Conservation (phyloP, 164 flowering plant genomes). For the Magnolia officinalis region DNA sequence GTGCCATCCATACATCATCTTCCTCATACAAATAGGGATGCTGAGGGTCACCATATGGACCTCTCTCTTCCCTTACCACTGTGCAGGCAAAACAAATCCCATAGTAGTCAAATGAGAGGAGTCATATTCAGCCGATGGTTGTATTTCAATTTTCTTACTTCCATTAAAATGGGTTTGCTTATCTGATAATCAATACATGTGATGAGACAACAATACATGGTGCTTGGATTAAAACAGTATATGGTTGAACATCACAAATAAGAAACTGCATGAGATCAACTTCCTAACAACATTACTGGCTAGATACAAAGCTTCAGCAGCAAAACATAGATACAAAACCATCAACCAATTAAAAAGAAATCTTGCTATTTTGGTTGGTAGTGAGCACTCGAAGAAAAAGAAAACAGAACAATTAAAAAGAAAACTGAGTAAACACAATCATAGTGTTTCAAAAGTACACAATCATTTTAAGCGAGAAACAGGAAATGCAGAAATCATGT, state of each 20-base stretch:
- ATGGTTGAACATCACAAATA: neutral
- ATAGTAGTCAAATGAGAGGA: neutral
- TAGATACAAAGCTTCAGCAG: too few species aligned
- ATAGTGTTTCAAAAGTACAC: too few species aligned
- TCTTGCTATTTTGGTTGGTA: too few species aligned
- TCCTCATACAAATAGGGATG: conserved; percentile 94
- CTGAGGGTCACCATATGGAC: conserved; percentile 91
- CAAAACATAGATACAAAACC: too few species aligned
- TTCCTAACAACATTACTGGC: too few species aligned
- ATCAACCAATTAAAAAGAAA: too few species aligned
- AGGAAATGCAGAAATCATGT: too few species aligned
- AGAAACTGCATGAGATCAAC: neutral
- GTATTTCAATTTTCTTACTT: neutral
- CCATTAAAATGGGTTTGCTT: too few species aligned
- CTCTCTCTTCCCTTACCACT: conserved; percentile 92
- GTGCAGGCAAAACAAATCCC: conserved; percentile 14
- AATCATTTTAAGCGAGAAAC: too few species aligned
- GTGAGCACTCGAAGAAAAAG: too few species aligned
- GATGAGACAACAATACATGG: neutral
- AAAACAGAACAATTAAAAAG: too few species aligned
- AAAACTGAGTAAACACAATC: too few species aligned
- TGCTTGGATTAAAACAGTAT: neutral
- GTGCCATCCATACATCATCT: conserved; percentile 98
- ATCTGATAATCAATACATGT: neutral
- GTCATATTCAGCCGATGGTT: neutral